Evolutionary conservation across 441 rosid genomes (phyloP), one percentile per base, ranked within the genome.

Genomic region (Gossypium schwendimanii): DNA sequence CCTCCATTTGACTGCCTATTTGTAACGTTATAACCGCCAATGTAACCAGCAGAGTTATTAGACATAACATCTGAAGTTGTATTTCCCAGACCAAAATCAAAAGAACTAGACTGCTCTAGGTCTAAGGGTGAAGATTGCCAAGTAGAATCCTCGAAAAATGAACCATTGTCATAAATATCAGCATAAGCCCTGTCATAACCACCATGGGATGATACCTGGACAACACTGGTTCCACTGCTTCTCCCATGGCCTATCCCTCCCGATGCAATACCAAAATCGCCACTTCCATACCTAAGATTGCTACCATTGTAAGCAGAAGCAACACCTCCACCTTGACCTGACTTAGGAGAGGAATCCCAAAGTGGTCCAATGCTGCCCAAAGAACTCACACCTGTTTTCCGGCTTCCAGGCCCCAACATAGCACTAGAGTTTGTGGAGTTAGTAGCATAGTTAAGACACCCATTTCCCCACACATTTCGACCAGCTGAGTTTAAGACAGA

Each of bases 391-490:
- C 87, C 88, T 23, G 79, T 77, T 76, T 78, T 84, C 63, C 85
- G 88, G 75, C 41, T 73, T 73, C 80, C 79, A 55, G 73, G 50
- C 52, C 80, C 82, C 63, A 71, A 63, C 33, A 81, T 65, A 54
- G 77, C 69, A 74, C 68, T 76, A 31, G 89, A 76, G 69, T 76
- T 86, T 58, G 86, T 72, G 2, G 88, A 66, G 84, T 78, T 84
- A 33, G 85, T 71, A 61, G 81, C 71, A 78, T 86, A 84, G 75
- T 77, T 71, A 49, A 80, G 76, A 82, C 76, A 75, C 39, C 79
- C 80, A 65, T 70, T 78, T 50, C 89, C 91, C 94, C 94, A 89
- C 63, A 87, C 39, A 71, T 79, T 86, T 67, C 78, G 78, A 53
- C 79, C 81, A 3, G 87, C 66, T 63, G 83, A 79, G 66, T 83